Conservation (phyloP, 306 rosid genomes). For the Cucurbita argyrosperma region DNA sequence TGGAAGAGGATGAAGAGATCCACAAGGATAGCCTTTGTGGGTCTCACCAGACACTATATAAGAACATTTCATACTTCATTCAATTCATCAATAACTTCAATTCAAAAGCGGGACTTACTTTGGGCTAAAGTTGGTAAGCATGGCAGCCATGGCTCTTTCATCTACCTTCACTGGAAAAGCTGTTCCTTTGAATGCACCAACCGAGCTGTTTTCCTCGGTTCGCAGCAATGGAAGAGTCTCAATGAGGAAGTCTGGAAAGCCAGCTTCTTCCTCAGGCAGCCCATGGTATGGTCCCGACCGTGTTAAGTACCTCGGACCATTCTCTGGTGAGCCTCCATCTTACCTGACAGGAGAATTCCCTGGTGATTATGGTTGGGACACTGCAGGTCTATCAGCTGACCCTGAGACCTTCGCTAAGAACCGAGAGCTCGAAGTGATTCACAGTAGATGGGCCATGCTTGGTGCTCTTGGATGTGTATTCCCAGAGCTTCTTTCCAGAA, state of each 20-base stretch:
- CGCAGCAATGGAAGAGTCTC: constrained; percentile 13
- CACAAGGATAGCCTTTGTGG: constrained; percentile 10
- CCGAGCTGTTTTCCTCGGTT: constrained; percentile 6
- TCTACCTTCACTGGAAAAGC: constrained; percentile 21
- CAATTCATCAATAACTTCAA: background rate
- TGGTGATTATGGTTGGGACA: constrained; percentile 24
- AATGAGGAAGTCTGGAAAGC: constrained; percentile 17
- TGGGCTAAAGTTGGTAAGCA: background rate
- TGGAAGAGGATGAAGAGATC: constrained; percentile 1
- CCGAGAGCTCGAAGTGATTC: constrained; percentile 20
- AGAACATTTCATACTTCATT: background rate
- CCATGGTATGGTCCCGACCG: constrained; percentile 11
- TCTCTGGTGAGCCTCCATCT: constrained; percentile 28
- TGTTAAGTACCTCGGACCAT: constrained; percentile 25
- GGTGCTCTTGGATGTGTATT: constrained; percentile 28
- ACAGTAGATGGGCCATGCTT: constrained; percentile 21
- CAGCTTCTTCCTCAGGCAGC: constrained; percentile 16
- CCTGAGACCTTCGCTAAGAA: constrained; percentile 24
- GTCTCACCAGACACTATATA: constrained; percentile 10
- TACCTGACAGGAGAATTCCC: constrained; percentile 21
- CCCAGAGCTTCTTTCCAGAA: constrained; percentile 29
- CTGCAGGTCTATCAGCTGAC: constrained; percentile 21
- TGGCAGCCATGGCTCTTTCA: constrained; percentile 25
- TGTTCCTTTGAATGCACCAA: constrained; percentile 9
- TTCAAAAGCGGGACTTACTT: background rate